Base-by-base conservation (phyloP, 2,329 filamentous ascomycete genomes). In the Calonectria hawksworthii region DNA sequence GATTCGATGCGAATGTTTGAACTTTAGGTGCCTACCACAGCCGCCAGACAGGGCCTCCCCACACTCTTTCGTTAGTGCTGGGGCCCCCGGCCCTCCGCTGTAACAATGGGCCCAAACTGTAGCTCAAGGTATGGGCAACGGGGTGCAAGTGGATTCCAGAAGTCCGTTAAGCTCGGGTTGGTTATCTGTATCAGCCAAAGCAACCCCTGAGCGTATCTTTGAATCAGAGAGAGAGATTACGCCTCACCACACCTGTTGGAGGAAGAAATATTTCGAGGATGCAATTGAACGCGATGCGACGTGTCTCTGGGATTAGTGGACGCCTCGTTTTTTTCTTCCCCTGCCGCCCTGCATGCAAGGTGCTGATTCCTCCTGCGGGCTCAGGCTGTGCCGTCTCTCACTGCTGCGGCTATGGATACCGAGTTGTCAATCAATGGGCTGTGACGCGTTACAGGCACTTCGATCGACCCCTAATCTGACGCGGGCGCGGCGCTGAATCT, bases 401-500 rank as follows among this genome's bases (percentile, higher is more conserved):
- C 5, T 23, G 28, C n/a, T n/a, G 28, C n/a, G 52, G 3, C 30
- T 34, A 21, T 59, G 56, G 56, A 41, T 26, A 36, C 34, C 36
- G 23, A 38, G 16, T 63, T 63, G 56, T 38, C 18, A 50, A 32
- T 65, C 23, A 51, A 41, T 50, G 51, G 44, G 67, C 66, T 74
- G 67, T 50, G 67, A 74, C 61, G 67, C 72, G 72, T 59, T 50
- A 23, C 56, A 70, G 67, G 52, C 68, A 34, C 36, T 21, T 59
- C 52, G 50, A 70, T 59, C 72, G 36, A 70, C 61, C 72, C 67
- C 67, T 63, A 66, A 61, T 66, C 67, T 69, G 71, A 73, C 71
- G 66, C 66, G 64, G 65, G 59, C 64, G 70, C 44, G 52, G 71
- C 64, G 23, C 54, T 73, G 71, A 61, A 73, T 70, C 71, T 64